A percentile compares a stretch with the other conserved stretches of the same genome.
Evolutionary conservation across 805 yeast genomes (phyloP).

Genomic region (Nakazawaea molendinolei): DNA sequence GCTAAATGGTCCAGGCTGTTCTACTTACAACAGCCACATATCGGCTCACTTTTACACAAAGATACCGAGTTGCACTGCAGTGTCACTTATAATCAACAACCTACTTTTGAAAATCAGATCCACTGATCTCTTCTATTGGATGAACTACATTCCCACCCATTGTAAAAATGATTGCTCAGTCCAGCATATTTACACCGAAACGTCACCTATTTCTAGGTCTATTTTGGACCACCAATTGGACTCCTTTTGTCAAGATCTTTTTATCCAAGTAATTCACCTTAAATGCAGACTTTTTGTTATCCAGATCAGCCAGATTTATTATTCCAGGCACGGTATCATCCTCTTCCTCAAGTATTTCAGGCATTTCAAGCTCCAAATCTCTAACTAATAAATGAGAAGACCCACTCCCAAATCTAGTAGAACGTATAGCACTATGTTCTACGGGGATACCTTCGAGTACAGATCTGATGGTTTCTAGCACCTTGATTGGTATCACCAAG

Average conservation of each 20-base stretch:
- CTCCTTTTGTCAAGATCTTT: conserved; percentile 4
- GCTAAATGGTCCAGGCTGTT: too few species aligned
- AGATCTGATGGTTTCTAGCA: conserved; percentile 3
- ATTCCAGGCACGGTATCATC: neutral
- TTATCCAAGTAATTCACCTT: neutral
- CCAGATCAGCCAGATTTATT: neutral
- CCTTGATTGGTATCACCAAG: conserved; percentile 1
- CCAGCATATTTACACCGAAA: too few species aligned
- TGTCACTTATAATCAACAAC: too few species aligned
- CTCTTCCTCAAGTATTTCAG: neutral
- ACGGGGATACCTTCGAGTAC: neutral
- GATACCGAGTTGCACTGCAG: too few species aligned
- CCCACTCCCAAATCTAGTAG: conserved; percentile 6
- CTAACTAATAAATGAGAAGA: conserved; percentile 7
- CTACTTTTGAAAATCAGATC: too few species aligned
- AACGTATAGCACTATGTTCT: too few species aligned
- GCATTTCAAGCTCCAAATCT: neutral
- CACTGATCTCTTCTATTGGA: too few species aligned
- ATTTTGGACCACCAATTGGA: conserved; percentile 7
- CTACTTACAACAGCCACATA: too few species aligned
- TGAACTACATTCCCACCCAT: too few species aligned
- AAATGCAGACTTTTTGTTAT: conserved; percentile 3
- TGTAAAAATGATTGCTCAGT: too few species aligned
- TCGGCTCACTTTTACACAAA: too few species aligned
- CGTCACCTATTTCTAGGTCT: too few species aligned